phyloP scores from a whole-genome alignment of 2,329 filamentous ascomycete genomes.

The Parasarocladium wereldwijsianum region DNA sequence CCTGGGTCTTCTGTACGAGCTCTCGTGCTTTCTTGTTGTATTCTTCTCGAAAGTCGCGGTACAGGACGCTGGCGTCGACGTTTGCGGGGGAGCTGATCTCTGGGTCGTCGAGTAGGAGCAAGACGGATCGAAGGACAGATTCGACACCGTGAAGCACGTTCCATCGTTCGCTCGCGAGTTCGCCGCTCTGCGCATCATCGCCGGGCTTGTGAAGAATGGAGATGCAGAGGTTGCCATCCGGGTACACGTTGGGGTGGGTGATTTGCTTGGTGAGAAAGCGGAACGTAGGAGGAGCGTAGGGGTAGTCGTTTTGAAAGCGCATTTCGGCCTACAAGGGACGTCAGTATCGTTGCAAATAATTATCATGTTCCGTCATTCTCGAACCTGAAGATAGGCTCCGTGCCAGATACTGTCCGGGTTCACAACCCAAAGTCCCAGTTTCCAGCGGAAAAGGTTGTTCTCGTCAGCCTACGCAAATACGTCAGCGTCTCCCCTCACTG shows the following conservation, averaged over 20 bases:
- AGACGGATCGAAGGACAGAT: constrained; percentile 82
- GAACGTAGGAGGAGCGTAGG: constrained; percentile 79
- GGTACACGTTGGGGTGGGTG: constrained; percentile 88
- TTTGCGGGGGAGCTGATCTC: constrained; percentile 91
- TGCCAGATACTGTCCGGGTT: constrained; percentile 88
- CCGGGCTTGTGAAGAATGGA: constrained; percentile 90
- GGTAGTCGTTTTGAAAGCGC: constrained; percentile 79
- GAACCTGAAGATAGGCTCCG: constrained; percentile 73
- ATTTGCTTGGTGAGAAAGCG: constrained; percentile 62
- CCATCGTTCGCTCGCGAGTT: constrained; percentile 83
- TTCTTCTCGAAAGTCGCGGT: constrained; percentile 53
- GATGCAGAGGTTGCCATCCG: constrained; percentile 83
- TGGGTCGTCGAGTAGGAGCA: constrained; percentile 83
- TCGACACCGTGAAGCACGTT: constrained; percentile 87
- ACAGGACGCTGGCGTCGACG: constrained; percentile 78
- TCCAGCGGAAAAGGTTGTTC: constrained; percentile 78
- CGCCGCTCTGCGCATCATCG: constrained; percentile 84
- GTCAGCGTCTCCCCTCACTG: constrained; percentile 1
- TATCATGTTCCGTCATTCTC: constrained; percentile 6
- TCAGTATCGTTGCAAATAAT: not conserved
- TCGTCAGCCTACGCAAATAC: constrained; percentile 46
- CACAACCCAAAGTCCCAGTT: constrained; percentile 76
- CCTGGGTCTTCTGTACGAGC: constrained; percentile 58
- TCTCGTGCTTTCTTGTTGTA: constrained; percentile 59
- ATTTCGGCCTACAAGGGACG: constrained; percentile 51